These are phyloP conservation scores for Antitrichia curtipendula DNA, from an alignment of 225 moss, liverwort and hornwort species.

Conservation along the genomic window DNA sequence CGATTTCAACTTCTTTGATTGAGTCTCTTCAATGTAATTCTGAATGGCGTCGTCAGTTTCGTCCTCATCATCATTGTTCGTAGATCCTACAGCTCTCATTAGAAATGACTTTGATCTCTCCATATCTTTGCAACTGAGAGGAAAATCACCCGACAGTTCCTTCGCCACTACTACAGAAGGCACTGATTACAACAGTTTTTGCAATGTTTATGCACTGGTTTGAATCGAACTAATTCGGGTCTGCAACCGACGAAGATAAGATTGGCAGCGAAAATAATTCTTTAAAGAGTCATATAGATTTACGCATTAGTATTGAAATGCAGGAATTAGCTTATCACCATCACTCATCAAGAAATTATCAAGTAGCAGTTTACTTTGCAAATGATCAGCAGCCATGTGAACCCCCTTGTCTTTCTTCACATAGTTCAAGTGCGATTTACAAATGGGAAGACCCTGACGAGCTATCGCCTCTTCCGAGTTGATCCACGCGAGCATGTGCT, in stretches of 20 bases:
- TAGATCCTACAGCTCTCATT: background rate
- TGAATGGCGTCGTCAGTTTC: background rate
- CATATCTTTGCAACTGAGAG: background rate
- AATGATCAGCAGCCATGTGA: background rate
- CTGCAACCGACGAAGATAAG: background rate
- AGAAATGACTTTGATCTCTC: background rate
- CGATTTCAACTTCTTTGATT: background rate
- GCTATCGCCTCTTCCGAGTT: conserved; percentile 24
- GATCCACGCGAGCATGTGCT: conserved; percentile 42
- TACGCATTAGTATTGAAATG: background rate
- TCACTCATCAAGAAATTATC: background rate
- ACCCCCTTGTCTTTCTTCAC: background rate
- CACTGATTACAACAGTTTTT: too few species aligned
- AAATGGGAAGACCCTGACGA: background rate
- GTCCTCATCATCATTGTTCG: background rate
- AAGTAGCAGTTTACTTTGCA: background rate
- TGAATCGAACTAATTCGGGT: too few species aligned
- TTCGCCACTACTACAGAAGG: too few species aligned
- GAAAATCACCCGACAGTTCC: background rate
- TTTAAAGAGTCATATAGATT: background rate
- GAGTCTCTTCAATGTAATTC: background rate
- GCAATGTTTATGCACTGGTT: too few species aligned
- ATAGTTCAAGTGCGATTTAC: background rate
- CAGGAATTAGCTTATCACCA: background rate
- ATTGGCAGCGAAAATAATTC: background rate